These are phyloP conservation scores for Ammopiptanthus mongolicus DNA, from an alignment of 306 rosid species.

Conservation along the genomic window DNA sequence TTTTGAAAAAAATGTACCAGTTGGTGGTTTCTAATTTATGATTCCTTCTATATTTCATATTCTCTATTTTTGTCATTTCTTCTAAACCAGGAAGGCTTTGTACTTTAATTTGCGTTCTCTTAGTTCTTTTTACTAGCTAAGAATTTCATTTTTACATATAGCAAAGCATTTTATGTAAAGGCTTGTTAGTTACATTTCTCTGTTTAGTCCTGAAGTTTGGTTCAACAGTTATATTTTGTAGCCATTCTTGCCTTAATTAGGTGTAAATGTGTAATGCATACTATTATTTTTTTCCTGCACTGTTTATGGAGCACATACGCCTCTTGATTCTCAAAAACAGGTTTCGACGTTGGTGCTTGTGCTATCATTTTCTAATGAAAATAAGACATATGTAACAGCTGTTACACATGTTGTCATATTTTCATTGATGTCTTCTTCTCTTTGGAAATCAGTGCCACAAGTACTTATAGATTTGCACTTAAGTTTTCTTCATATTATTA, in stretches of 20 bases:
- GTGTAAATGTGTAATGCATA: background rate
- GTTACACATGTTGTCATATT: too few species aligned
- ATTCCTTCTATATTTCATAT: background rate
- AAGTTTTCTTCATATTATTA: too few species aligned
- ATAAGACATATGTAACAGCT: too few species aligned
- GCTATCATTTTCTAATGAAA: too few species aligned
- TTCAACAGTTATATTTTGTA: background rate
- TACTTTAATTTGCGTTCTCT: background rate
- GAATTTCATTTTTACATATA: background rate
- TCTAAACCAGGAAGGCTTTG: background rate
- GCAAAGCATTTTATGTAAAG: background rate
- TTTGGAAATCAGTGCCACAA: too few species aligned
- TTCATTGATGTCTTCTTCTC: too few species aligned
- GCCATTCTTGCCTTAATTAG: background rate
- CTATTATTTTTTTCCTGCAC: background rate
- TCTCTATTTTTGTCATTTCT: background rate
- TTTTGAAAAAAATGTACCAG: background rate
- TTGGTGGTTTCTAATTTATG: background rate
- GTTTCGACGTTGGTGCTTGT: too few species aligned
- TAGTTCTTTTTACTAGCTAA: background rate
- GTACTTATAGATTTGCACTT: too few species aligned
- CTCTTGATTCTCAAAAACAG: too few species aligned
- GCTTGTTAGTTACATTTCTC: background rate
- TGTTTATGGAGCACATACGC: too few species aligned
- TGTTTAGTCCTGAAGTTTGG: background rate